phyloP scores from a whole-genome alignment of 1,139 yeast species.

The Pneumocystis jirovecii region DNA sequence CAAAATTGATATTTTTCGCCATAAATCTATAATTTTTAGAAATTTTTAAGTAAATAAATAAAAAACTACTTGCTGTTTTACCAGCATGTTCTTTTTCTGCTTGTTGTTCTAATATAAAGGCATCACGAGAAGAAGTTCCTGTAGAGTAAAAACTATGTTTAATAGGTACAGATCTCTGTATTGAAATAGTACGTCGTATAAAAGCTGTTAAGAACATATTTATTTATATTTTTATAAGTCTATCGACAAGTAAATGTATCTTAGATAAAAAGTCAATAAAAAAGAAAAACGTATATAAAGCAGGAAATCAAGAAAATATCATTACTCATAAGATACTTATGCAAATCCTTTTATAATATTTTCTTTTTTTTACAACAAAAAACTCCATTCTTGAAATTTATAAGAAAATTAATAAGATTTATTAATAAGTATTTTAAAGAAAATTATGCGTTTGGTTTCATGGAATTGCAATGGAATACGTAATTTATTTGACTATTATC shows the following conservation, averaged over 20 bases:
- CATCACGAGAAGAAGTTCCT: background rate
- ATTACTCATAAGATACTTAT: background rate
- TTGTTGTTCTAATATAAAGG: background rate
- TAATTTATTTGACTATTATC: constrained; percentile 5
- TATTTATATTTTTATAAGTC: background rate
- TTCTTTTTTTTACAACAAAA: background rate
- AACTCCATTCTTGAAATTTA: background rate
- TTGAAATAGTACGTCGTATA: background rate
- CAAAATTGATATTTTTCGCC: background rate
- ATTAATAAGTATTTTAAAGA: background rate
- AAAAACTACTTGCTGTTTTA: background rate
- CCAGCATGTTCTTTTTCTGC: background rate
- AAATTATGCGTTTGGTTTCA: constrained; percentile 11
- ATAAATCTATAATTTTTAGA: background rate
- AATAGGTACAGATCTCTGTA: too few species aligned
- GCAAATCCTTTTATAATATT: background rate
- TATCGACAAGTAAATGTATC: too few species aligned
- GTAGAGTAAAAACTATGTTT: background rate
- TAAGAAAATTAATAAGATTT: background rate
- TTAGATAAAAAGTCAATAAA: too few species aligned
- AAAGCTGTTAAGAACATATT: background rate
- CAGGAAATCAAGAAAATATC: background rate
- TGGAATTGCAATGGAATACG: constrained; percentile 13
- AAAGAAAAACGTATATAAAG: too few species aligned
- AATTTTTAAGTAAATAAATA: background rate